Evolutionary conservation across 2,329 filamentous ascomycete genomes (phyloP).

Genomic region (Botrytis hyacinthi): DNA sequence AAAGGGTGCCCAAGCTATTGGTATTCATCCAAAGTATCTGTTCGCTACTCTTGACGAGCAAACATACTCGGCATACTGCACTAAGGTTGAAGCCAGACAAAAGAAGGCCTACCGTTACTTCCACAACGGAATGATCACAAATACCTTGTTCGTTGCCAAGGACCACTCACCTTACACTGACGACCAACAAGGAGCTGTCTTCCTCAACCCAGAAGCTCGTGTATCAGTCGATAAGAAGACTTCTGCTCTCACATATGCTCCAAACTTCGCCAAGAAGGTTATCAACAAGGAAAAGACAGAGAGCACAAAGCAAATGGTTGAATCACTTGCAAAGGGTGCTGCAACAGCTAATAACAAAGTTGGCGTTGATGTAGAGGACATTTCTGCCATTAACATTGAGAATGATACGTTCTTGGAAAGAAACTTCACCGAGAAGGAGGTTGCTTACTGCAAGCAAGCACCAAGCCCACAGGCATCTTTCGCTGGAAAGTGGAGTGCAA

Average conservation of each 20-base stretch:
- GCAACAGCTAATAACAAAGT: conserved; percentile 71
- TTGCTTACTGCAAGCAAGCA: conserved; percentile 80
- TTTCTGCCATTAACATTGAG: conserved; percentile 82
- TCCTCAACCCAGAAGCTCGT: conserved; percentile 90
- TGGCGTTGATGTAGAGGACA: conserved; percentile 90
- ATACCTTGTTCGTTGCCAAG: conserved; percentile 96
- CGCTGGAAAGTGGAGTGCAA: conserved; percentile 93
- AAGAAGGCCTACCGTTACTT: conserved; percentile 99
- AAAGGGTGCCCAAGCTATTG: conserved; percentile 96
- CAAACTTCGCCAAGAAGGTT: conserved; percentile 60
- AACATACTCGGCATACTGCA: conserved; percentile 77
- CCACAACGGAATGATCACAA: conserved; percentile 98
- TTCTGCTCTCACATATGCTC: conserved; percentile 69
- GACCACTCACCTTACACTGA: conserved; percentile 85
- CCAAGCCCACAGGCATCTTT: conserved; percentile 84
- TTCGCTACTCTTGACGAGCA: conserved; percentile 89
- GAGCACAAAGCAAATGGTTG: conserved; percentile 64
- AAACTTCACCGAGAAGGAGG: conserved; percentile 86
- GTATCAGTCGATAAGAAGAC: conserved; percentile 86
- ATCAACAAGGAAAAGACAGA: conserved; percentile 59
- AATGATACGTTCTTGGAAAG: conserved; percentile 93
- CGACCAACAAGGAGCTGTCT: conserved; percentile 79
- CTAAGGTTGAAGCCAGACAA: conserved; percentile 87
- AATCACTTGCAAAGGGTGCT: conserved; percentile 67
- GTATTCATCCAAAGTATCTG: conserved; percentile 94